phyloP scores from a whole-genome alignment of 305 asterid species.

The Plantago lanceolata region DNA sequence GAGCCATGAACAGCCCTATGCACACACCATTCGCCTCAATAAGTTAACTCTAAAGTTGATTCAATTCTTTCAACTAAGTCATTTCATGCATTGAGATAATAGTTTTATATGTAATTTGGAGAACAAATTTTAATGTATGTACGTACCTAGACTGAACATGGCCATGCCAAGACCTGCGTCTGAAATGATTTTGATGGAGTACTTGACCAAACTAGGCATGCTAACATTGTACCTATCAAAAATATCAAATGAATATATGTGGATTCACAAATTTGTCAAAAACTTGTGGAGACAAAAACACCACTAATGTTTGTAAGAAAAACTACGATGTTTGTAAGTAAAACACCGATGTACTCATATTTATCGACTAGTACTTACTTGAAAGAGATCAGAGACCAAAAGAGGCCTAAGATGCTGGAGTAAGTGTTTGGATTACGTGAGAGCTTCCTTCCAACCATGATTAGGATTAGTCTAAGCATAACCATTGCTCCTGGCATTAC shows the following conservation, averaged over 20 bases:
- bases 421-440: conserved; percentile 74
- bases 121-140: no score
- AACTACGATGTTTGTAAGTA: no score
- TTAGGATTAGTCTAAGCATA: conserved; percentile 48
- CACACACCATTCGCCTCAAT: not conserved
- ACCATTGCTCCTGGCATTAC: conserved; percentile 61
- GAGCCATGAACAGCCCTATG: conserved; percentile 70
- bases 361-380: conserved; percentile 31
- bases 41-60: not conserved
- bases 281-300: no score
- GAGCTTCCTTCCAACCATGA: conserved; percentile 65
- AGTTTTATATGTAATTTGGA: no score
- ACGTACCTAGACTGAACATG: conserved; percentile 66
- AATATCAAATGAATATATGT: no score
- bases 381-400: conserved; percentile 64
- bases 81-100: no score
- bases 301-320: no score
- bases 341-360: no score
- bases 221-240: conserved; percentile 79
- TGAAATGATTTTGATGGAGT: conserved; percentile 62
- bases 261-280: no score
- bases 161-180: conserved; percentile 89
- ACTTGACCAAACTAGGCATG: conserved; percentile 61
- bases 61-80: not conserved
- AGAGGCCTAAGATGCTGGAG: conserved; percentile 57